Conservation (phyloP, 805 yeast genomes). For the Metschnikowia drakensbergensis region DNA sequence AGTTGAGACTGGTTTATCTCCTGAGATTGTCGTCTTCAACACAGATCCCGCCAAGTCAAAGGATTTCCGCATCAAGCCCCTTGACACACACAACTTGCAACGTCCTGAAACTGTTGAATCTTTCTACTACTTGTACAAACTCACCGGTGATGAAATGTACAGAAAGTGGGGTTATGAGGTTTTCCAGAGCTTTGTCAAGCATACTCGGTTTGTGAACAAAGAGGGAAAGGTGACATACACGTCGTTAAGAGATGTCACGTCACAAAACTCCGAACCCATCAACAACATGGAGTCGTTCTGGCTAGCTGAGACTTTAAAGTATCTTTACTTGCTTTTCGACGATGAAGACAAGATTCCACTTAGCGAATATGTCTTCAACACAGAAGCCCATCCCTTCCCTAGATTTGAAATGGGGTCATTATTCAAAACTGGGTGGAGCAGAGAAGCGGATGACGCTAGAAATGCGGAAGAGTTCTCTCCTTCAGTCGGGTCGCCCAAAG, state of each 20-base stretch:
- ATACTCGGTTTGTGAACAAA: slow-evolving; percentile 46
- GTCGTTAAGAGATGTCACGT: slow-evolving; percentile 63
- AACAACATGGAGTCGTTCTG: slow-evolving; percentile 91
- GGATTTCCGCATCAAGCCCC: slow-evolving; percentile 67
- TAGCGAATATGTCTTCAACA: slow-evolving; percentile 71
- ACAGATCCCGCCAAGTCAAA: slow-evolving; percentile 37
- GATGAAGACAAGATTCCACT: slow-evolving; percentile 61
- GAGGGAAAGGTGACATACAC: slow-evolving; percentile 52
- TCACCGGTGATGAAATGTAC: slow-evolving; percentile 76
- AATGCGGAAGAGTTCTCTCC: slow-evolving; percentile 8
- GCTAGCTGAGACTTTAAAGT: slow-evolving; percentile 90
- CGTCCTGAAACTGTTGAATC: slow-evolving; percentile 94
- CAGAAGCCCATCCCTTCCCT: slow-evolving; percentile 96
- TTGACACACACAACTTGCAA: slow-evolving; percentile 81
- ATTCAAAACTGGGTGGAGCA: slow-evolving; percentile 62
- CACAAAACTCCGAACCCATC: slow-evolving; percentile 45
- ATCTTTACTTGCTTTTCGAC: slow-evolving; percentile 49
- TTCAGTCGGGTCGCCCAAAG: slow-evolving; percentile 16
- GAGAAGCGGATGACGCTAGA: slow-evolving; percentile 27
- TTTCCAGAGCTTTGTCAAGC: slow-evolving; percentile 62
- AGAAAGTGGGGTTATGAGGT: slow-evolving; percentile 90
- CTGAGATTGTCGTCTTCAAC: slow-evolving; percentile 87
- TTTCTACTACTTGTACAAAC: slow-evolving; percentile 69
- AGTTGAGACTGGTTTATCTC: slow-evolving; percentile 71
- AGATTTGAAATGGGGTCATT: slow-evolving; percentile 48